phyloP scores from a whole-genome alignment of 192 early-diverging fungal species.

The Dispira parvispora region DNA sequence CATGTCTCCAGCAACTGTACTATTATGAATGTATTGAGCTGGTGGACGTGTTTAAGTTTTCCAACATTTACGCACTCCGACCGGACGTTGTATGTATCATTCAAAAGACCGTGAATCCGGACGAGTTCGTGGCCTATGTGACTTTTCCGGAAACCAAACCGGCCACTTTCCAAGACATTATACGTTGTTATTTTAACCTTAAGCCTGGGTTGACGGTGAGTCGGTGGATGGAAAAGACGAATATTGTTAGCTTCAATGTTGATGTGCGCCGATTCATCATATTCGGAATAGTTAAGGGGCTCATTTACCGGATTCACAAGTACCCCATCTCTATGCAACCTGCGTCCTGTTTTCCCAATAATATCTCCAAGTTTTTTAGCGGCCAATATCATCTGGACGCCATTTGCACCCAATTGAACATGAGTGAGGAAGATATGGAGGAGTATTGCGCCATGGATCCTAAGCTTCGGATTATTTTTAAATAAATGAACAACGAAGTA shows the following conservation, averaged over 20 bases:
- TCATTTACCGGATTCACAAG: constrained; percentile 78
- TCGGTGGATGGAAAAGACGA: constrained; percentile 76
- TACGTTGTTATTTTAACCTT: constrained; percentile 62
- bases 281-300: constrained; percentile 73
- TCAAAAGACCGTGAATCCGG: background rate
- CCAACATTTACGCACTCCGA: constrained; percentile 70
- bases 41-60: constrained; percentile 90
- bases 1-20: constrained; percentile 78
- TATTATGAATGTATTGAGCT: constrained; percentile 85
- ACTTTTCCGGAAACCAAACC: constrained; percentile 16
- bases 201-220: constrained; percentile 58
- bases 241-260: constrained; percentile 42
- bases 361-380: background rate
- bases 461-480: background rate
- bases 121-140: background rate
- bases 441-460: background rate
- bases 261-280: constrained; percentile 80
- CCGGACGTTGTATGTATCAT: constrained; percentile 29
- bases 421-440: background rate
- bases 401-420: constrained; percentile 3
- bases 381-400: constrained; percentile 1
- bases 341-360: background rate
- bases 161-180: constrained; percentile 48
- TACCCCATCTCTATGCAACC: constrained; percentile 42
- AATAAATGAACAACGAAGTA: background rate